Evolutionary conservation across 495 filamentous ascomycete genomes (phyloP).

Genomic region (Penicillium steckii): DNA sequence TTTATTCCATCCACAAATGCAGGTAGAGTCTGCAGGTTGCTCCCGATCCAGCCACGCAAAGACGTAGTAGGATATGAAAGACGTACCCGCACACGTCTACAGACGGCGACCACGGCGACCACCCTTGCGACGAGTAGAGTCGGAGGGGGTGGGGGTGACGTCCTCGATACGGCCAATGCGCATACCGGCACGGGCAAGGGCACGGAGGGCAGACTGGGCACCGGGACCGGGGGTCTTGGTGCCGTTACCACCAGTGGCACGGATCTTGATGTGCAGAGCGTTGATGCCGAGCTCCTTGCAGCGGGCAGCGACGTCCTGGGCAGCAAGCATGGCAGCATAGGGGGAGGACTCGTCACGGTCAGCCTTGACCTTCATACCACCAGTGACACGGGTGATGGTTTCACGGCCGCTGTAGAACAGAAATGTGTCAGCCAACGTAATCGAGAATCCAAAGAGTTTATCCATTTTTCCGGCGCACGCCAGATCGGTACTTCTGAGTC

Average conservation of each 20-base stretch:
- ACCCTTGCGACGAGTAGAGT: constrained; percentile 98
- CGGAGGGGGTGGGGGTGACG: constrained; percentile 97
- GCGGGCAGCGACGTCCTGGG: constrained; percentile 84
- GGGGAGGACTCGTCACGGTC: constrained; percentile 99
- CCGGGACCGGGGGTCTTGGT: constrained; percentile 99
- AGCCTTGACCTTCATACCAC: constrained; percentile 99
- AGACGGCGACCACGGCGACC: constrained; percentile 99
- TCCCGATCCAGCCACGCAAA: constrained; percentile 38
- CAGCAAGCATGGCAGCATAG: constrained; percentile 99
- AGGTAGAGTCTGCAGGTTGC: constrained; percentile 34
- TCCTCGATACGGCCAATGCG: constrained; percentile 99
- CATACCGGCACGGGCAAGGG: constrained; percentile 97
- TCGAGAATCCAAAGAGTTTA: no score
- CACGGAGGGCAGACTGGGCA: constrained; percentile 97
- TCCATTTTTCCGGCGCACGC: background rate
- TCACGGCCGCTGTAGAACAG: constrained; percentile 89
- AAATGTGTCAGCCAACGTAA: constrained; percentile 56
- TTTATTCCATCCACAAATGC: constrained; percentile 57
- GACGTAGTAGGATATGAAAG: constrained; percentile 27
- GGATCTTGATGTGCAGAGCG: constrained; percentile 99
- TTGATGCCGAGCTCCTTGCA: constrained; percentile 99
- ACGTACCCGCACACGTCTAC: constrained; percentile 52
- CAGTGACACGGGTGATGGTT: constrained; percentile 98
- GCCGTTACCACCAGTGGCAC: constrained; percentile 98
- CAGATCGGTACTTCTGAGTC: constrained; percentile 3